Percentiles rank a stretch among this genome's conserved stretches.
phyloP scores from a whole-genome alignment of 2,329 filamentous ascomycete genomes.

The Hypoxylon sp. region DNA sequence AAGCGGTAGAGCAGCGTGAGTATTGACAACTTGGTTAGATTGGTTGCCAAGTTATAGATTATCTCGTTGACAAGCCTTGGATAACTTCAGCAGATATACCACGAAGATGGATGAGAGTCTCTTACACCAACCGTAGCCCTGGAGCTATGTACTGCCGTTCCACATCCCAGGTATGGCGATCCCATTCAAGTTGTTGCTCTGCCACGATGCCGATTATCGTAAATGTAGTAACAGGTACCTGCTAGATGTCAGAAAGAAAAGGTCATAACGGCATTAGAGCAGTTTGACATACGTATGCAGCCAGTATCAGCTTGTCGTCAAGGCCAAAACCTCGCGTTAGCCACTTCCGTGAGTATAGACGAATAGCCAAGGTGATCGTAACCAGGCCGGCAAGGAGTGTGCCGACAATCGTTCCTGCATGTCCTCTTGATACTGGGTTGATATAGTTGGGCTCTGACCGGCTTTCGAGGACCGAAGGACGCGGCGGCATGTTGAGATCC shows the following conservation, averaged over 20 bases:
- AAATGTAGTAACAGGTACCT: constrained; percentile 46
- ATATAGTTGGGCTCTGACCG: constrained; percentile 47
- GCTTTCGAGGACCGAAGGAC: constrained; percentile 33
- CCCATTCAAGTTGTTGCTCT: constrained; percentile 42
- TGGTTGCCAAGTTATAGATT: constrained; percentile 50
- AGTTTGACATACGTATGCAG: constrained; percentile 47
- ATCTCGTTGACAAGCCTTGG: constrained; percentile 46
- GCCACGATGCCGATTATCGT: constrained; percentile 43
- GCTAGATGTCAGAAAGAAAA: neutral
- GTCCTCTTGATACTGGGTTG: constrained; percentile 46
- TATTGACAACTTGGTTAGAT: constrained; percentile 53
- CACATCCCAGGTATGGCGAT: constrained; percentile 48
- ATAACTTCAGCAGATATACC: neutral
- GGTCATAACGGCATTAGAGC: neutral
- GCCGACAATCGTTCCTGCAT: constrained; percentile 41
- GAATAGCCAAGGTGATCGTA: constrained; percentile 45
- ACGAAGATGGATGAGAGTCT: neutral
- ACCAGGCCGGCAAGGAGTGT: constrained; percentile 41
- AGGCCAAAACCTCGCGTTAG: constrained; percentile 48
- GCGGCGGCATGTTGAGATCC: constrained; percentile 40
- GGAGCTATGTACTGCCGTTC: constrained; percentile 31
- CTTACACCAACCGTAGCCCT: constrained; percentile 44
- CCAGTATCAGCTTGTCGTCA: constrained; percentile 49
- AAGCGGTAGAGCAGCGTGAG: constrained; percentile 50
- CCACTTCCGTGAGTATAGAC: constrained; percentile 47